Evolutionary conservation across 352 stramenopile genomes (phyloP), one percentile per base, ranked within the genome.

Genomic region (Globisporangium paddicum): DNA sequence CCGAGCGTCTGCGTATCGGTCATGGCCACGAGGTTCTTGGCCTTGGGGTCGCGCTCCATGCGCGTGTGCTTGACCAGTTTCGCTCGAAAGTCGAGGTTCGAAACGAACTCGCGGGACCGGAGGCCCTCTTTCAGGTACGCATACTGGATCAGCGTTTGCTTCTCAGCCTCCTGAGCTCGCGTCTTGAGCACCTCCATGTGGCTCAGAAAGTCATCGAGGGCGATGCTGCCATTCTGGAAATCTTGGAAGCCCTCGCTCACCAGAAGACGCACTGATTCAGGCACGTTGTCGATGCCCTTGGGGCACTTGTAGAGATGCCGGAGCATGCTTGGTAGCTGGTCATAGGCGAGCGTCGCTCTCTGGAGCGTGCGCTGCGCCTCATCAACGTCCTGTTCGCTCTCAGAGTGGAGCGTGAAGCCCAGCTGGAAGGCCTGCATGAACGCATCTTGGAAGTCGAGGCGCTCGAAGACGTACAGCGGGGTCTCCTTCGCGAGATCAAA

Each of bases 261-360:
- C n/a, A 84, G 60, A 18, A 53, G 42, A 28, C 34, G 58, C 0
- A 63, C 63, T 0, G 58, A 58, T 30, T 59, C 52, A 2, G 79
- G 77, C 0, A 87, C 69, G 60, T 87, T 87, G 59, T 90, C 62
- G 16, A 81, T 57, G 14, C 69, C 71, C 40, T 65, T 73, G 10
- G 75, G 77, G 18, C 77, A 90, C 46, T 86, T 81, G 75, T 88
- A 90, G 11, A 90, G 68, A 32, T 66, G 25, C 25, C 60, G 69
- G 13, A 90, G 63, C 54, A 87, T 62, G 1, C 49, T 46, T 13
- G 68, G 55, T 5, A 90, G 58, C 54, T 84, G 73, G 2, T 69
- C 67, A 32, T 63, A 58, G 18, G 61, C 68, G 37, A 89, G 72
- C 9, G 62, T 69, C 1, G 74, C 77, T 2, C 46, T 58, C 5